phyloP scores from a whole-genome alignment of 345 rosid genomes.

The Diplotaxis tenuifolia region DNA sequence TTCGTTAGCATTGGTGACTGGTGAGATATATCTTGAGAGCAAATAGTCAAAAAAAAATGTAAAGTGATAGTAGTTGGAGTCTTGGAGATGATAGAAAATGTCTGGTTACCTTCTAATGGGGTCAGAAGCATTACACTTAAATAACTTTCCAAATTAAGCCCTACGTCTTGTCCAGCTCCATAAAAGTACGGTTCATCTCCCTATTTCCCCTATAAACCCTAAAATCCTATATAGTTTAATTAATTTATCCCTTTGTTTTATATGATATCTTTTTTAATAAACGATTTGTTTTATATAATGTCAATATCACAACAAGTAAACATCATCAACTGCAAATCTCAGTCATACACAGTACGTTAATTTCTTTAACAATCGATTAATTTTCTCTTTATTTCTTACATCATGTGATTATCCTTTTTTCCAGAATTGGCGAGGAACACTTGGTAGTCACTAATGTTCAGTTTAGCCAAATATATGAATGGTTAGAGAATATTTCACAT shows the following conservation, averaged over 20 bases:
- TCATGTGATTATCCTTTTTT: background rate
- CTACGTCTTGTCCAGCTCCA: slow-evolving; percentile 33
- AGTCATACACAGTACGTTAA: slow-evolving; percentile 9
- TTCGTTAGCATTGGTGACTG: background rate
- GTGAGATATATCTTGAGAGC: background rate
- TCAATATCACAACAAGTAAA: slow-evolving; percentile 30
- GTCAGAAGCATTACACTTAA: slow-evolving; percentile 36
- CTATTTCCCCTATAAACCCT: slow-evolving; percentile 30
- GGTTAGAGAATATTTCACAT: background rate
- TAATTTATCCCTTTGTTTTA: background rate
- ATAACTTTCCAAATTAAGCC: slow-evolving; percentile 41
- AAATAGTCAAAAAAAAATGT: slow-evolving; percentile 3
- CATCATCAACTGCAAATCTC: slow-evolving; percentile 28
- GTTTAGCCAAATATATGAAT: background rate
- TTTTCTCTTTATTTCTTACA: background rate
- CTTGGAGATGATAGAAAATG: slow-evolving; percentile 7
- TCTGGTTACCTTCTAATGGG: slow-evolving; percentile 35
- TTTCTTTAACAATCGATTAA: slow-evolving; percentile 15
- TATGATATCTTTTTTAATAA: slow-evolving; percentile 4
- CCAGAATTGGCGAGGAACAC: background rate
- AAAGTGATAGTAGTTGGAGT: slow-evolving; percentile 9
- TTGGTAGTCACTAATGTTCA: background rate
- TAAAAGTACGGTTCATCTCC: slow-evolving; percentile 32
- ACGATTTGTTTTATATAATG: slow-evolving; percentile 15
- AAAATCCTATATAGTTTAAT: slow-evolving; percentile 15